A percentile compares a stretch with the other conserved stretches of the same genome.
phyloP scores from a whole-genome alignment of 805 yeast species.

The Metschnikowia continentalis region DNA sequence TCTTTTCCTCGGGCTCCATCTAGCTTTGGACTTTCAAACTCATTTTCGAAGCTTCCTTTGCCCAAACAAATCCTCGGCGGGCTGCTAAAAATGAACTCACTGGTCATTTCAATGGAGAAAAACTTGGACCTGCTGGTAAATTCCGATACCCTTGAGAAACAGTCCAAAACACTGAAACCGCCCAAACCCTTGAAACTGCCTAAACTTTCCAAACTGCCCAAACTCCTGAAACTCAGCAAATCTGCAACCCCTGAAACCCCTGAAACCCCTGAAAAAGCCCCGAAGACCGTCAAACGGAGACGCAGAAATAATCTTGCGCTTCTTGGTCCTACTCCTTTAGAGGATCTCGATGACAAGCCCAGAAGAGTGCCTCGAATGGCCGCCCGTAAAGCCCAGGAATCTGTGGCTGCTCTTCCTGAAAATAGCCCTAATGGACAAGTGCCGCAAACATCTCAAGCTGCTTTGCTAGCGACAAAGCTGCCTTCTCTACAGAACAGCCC shows the following conservation, averaged over 20 bases:
- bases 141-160: background rate
- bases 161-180: background rate
- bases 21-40: too few relatives aligned
- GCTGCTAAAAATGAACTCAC: background rate
- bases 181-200: background rate
- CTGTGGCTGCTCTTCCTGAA: slow-evolving; percentile 1
- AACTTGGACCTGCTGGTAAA: background rate
- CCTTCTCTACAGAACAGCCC: slow-evolving; percentile 9
- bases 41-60: too few relatives aligned
- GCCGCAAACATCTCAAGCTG: background rate
- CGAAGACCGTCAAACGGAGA: background rate
- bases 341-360: background rate
- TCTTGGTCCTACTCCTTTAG: background rate
- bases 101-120: background rate
- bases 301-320: background rate
- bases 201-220: background rate
- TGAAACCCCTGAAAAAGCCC: background rate
- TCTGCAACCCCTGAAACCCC: background rate
- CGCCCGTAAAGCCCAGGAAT: background rate
- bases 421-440: background rate
- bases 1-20: too few relatives aligned
- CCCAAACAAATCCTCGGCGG: too few relatives aligned
- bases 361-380: slow-evolving; percentile 1
- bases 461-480: background rate
- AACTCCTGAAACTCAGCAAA: background rate